Evolutionary conservation across 495 filamentous ascomycete genomes (phyloP).

Genomic region (Penicillium daleae): DNA sequence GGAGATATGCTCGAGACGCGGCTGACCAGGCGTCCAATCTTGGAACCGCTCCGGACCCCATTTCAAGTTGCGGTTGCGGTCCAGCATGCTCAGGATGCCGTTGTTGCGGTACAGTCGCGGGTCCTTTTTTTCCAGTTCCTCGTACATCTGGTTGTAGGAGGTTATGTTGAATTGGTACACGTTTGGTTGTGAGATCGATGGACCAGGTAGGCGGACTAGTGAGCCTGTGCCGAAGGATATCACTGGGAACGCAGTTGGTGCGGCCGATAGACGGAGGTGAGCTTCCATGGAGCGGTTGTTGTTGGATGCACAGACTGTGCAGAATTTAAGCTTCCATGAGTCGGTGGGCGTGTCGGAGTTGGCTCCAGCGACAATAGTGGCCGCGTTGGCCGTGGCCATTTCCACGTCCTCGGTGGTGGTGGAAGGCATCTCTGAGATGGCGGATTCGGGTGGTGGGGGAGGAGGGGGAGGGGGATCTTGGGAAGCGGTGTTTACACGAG

Average conservation of each 20-base stretch:
- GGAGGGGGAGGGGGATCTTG: constrained; percentile 54
- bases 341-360: constrained; percentile 50
- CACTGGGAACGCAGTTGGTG: constrained; percentile 75
- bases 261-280: constrained; percentile 83
- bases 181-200: constrained; percentile 88
- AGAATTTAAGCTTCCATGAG: constrained; percentile 88
- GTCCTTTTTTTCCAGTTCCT: constrained; percentile 84
- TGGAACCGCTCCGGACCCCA: constrained; percentile 97
- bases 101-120: constrained; percentile 87
- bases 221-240: constrained; percentile 98
- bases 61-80: constrained; percentile 88
- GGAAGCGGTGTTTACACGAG: constrained; percentile 54
- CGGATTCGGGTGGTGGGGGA: constrained; percentile 49
- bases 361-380: constrained; percentile 27
- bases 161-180: constrained; percentile 97
- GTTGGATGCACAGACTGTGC: constrained; percentile 98
- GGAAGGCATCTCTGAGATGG: constrained; percentile 13
- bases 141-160: constrained; percentile 88
- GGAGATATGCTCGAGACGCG: constrained; percentile 63
- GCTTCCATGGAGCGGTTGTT: constrained; percentile 99
- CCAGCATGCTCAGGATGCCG: constrained; percentile 93
- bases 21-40: constrained; percentile 89
- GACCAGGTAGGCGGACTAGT: constrained; percentile 90
- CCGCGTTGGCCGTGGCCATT: constrained; percentile 31
- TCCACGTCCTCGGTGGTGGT: constrained; percentile 14